phyloP scores from a whole-genome alignment of 495 filamentous ascomycete species.

The Penicillium mononematosum region DNA sequence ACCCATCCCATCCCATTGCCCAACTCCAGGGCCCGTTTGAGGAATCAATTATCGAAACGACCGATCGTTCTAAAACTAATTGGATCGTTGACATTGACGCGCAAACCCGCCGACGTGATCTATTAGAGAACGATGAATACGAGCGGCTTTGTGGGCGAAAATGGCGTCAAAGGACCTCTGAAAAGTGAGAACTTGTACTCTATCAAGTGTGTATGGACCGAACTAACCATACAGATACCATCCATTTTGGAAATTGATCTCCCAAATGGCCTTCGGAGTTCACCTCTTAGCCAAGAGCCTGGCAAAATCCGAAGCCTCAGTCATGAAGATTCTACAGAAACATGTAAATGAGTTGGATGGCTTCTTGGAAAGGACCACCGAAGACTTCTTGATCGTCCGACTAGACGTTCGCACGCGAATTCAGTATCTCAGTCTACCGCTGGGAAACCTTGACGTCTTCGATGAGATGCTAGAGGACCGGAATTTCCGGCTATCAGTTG shows the following conservation, averaged over 20 bases:
- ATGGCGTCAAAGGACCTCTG: slow-evolving; percentile 69
- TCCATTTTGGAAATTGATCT: slow-evolving; percentile 83
- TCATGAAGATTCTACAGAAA: slow-evolving; percentile 82
- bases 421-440: slow-evolving; percentile 74
- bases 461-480: slow-evolving; percentile 85
- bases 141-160: slow-evolving; percentile 63
- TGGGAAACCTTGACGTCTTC: slow-evolving; percentile 80
- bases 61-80: slow-evolving; percentile 44
- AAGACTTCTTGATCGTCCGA: slow-evolving; percentile 82
- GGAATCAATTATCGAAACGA: slow-evolving; percentile 79
- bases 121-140: slow-evolving; percentile 65
- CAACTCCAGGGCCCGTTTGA: slow-evolving; percentile 90
- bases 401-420: slow-evolving; percentile 71
- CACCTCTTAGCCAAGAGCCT: slow-evolving; percentile 81
- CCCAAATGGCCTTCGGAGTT: slow-evolving; percentile 91
- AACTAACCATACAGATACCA: slow-evolving; percentile 54
- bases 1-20: slow-evolving; percentile 73
- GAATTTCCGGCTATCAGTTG: slow-evolving; percentile 73
- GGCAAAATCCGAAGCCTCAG: slow-evolving; percentile 82
- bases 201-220: not conserved
- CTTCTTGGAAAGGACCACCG: slow-evolving; percentile 79
- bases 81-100: slow-evolving; percentile 61
- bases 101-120: slow-evolving; percentile 61
- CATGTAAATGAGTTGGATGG: slow-evolving; percentile 94
- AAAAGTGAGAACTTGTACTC: slow-evolving; percentile 39